These are phyloP conservation scores for Wolfiporia cocos DNA, from an alignment of 1,284 basidiomycete genomes.

Conservation along the genomic window DNA sequence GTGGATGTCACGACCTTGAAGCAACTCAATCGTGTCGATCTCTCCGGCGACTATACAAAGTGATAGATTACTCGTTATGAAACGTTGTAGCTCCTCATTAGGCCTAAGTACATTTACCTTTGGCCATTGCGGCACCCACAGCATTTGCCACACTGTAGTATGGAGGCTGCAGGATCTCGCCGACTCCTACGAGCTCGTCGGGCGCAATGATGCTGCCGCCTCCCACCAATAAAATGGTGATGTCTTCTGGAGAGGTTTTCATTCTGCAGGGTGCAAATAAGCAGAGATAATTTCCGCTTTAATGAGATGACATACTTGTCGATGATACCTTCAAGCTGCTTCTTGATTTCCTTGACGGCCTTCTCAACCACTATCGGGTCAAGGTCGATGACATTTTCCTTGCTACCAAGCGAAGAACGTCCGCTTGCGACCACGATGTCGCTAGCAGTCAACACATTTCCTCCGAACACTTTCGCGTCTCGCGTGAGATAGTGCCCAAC, in stretches of 20 bases:
- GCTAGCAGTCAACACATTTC: slow-evolving; percentile 44
- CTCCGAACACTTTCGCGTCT: slow-evolving; percentile 44
- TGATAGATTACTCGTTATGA: neutral
- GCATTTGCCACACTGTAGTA: slow-evolving; percentile 51
- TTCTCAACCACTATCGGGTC: slow-evolving; percentile 22
- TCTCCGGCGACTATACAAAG: slow-evolving; percentile 22
- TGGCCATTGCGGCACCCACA: slow-evolving; percentile 46
- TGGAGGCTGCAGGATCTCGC: slow-evolving; percentile 40
- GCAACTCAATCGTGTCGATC: slow-evolving; percentile 37
- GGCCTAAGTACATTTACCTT: slow-evolving; percentile 20
- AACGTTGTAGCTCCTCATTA: neutral
- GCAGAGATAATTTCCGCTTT: neutral
- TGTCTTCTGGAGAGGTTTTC: slow-evolving; percentile 50
- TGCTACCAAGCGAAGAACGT: slow-evolving; percentile 31
- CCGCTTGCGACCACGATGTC: slow-evolving; percentile 41
- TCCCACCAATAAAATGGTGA: slow-evolving; percentile 44
- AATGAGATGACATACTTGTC: slow-evolving; percentile 18
- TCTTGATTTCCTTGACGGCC: slow-evolving; percentile 37
- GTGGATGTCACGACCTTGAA: slow-evolving; percentile 33
- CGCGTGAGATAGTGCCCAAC: slow-evolving; percentile 46
- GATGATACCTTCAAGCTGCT: slow-evolving; percentile 40
- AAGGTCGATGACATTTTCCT: slow-evolving; percentile 24
- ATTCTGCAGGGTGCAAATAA: slow-evolving; percentile 25
- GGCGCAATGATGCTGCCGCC: slow-evolving; percentile 46
- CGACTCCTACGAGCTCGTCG: slow-evolving; percentile 36